Base-by-base conservation (phyloP, 257 asterid genomes). In the Penstemon newberryi region DNA sequence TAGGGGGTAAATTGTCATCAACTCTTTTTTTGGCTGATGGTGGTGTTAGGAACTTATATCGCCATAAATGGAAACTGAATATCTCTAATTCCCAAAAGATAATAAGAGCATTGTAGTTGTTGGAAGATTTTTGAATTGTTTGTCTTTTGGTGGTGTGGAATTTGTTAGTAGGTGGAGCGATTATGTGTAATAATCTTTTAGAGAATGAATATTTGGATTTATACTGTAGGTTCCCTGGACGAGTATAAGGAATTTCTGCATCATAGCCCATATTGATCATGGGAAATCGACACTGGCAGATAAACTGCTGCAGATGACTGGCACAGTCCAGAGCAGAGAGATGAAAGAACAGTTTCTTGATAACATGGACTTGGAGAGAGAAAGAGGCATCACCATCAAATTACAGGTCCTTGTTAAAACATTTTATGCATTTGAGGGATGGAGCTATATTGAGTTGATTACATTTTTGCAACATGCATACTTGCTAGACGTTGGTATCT, bases 351-450 rank as follows among this genome's bases (percentile, higher is more conserved):
- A 90, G 61, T 93, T 90, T 85, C 96, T 94, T 44, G 99, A 94
- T 79, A 94, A 94, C 78, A 94, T 94, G 99, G 99, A 94, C 82
- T 82, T 94, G 83, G 99, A 94, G 85, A 89, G 99, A 80, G 99
- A 94, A 79, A 84, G 99, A 77, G 99, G 99, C 81, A 94, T 94
- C 78, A 94, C 99, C 70, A 94, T 94, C 74, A 93, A 93, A 82
- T 80, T 93, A 65, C 99, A 90, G 99, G 99, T 92, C n/a, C 36
- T 56, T 25, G 8, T 65, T 69, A 19, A 8, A 38, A 43, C 61
- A 18, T 12, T 8, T 15, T 25, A 8, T 65, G 13, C 6, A 18
- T 70, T 59, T 71, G 41, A 15, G 36, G 8, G 47, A 13, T 56
- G 43, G 8, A 60, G 52, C 36, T 65, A 59, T 63, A 39, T 50